Percentiles rank a stretch among this genome's conserved stretches.
phyloP scores from a whole-genome alignment of 768 basidiomycete genomes.

The Suillus spraguei region DNA sequence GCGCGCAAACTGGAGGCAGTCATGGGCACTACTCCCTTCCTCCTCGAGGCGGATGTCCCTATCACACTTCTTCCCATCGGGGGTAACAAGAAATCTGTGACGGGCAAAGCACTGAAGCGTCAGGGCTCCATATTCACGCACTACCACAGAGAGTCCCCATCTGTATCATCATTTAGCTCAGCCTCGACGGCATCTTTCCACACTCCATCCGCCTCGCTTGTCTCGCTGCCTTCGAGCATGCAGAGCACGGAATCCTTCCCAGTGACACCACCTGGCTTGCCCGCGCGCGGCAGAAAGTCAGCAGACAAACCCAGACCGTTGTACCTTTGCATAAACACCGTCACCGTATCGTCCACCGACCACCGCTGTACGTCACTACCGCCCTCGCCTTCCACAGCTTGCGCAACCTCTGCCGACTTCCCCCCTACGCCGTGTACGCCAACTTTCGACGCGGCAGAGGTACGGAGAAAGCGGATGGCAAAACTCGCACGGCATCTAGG shows the following conservation, averaged over 20 bases:
- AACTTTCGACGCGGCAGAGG: constrained; percentile 30
- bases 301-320: constrained; percentile 24
- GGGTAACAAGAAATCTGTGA: constrained; percentile 14
- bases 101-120: constrained; percentile 27
- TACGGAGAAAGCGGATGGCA: constrained; percentile 53
- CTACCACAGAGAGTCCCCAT: constrained; percentile 21
- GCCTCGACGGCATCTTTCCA: constrained; percentile 16
- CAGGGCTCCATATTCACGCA: constrained; percentile 36
- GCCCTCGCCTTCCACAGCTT: constrained; percentile 17
- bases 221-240: constrained; percentile 16
- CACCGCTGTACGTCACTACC: constrained; percentile 11
- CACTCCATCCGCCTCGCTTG: constrained; percentile 20
- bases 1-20: constrained; percentile 39
- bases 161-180: constrained; percentile 24
- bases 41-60: constrained; percentile 31
- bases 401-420: constrained; percentile 9
- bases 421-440: constrained; percentile 26
- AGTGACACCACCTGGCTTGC: constrained; percentile 23
- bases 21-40: constrained; percentile 38
- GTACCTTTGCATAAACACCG: constrained; percentile 25
- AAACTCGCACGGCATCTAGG: constrained; percentile 61
- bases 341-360: constrained; percentile 17
- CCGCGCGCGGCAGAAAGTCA: constrained; percentile 15
- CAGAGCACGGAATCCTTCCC: constrained; percentile 18
- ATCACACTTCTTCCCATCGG: constrained; percentile 26